Conservation (phyloP, 2,329 filamentous ascomycete genomes). For the Neoascochyta sp. region DNA sequence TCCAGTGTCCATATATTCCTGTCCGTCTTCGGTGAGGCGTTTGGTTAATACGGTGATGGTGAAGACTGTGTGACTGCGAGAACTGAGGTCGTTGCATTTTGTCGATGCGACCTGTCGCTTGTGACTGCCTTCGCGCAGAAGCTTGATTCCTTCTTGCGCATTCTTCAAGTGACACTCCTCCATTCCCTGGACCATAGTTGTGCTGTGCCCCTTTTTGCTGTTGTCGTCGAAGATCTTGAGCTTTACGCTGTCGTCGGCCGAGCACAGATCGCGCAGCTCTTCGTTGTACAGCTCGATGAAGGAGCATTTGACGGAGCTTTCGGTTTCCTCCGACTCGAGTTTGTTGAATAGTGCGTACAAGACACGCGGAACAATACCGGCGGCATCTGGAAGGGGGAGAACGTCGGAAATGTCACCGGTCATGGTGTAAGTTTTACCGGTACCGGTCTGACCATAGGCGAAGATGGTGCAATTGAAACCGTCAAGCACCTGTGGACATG, state of each 20-base stretch:
- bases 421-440: constrained; percentile 99
- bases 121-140: constrained; percentile 83
- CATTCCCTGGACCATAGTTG: constrained; percentile 93
- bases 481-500: constrained; percentile 66
- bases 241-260: constrained; percentile 75
- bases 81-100: constrained; percentile 99
- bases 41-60: constrained; percentile 92
- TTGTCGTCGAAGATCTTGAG: constrained; percentile 92
- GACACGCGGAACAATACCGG: constrained; percentile 91
- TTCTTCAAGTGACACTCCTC: constrained; percentile 90
- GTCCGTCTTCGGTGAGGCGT: constrained; percentile 72
- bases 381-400: constrained; percentile 82
- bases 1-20: constrained; percentile 84
- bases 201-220: constrained; percentile 76
- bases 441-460: constrained; percentile 96
- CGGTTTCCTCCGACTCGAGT: constrained; percentile 69
- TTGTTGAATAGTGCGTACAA: constrained; percentile 83
- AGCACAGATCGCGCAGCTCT: constrained; percentile 84
- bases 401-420: constrained; percentile 94
- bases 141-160: constrained; percentile 79
- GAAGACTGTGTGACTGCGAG: constrained; percentile 94
- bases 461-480: constrained; percentile 99
- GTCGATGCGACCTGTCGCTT: constrained; percentile 97
- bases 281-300: constrained; percentile 99
- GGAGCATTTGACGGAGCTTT: constrained; percentile 92